Evolutionary conservation across 164 flowering plant species (phyloP).

Genomic region (Umbilicus rupestris): DNA sequence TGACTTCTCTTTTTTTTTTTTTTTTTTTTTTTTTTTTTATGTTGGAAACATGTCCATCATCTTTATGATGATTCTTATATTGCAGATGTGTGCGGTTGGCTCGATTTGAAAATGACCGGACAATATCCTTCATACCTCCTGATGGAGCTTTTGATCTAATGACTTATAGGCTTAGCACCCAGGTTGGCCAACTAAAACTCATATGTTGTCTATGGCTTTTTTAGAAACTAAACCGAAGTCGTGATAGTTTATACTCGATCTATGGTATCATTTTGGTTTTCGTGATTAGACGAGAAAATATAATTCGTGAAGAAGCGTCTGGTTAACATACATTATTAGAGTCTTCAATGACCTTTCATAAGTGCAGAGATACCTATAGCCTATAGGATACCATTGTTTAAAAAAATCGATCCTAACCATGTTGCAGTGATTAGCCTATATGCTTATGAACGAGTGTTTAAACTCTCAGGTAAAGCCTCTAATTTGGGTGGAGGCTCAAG

Average conservation of each 20-base stretch:
- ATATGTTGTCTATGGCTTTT: neutral
- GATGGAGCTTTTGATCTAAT: conserved; percentile 96
- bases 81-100: conserved; percentile 92
- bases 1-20: too few species aligned
- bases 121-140: conserved; percentile 93
- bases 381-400: too few species aligned
- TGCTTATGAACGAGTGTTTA: neutral
- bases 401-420: too few species aligned
- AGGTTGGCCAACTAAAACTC: conserved; percentile 33
- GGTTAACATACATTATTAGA: too few species aligned
- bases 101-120: conserved; percentile 94
- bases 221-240: neutral
- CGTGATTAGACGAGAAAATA: neutral
- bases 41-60: neutral
- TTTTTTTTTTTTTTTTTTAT: too few species aligned
- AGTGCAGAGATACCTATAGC: too few species aligned
- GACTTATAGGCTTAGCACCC: conserved; percentile 93
- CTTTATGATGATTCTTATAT: neutral
- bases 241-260: neutral
- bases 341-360: too few species aligned
- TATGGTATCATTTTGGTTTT: neutral
- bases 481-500: conserved; percentile 38
- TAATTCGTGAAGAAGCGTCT: too few species aligned
- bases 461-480: conserved; percentile 75
- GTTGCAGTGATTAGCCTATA: too few species aligned